phyloP scores from a whole-genome alignment of 495 filamentous ascomycete genomes.

The Evernia prunastri region DNA sequence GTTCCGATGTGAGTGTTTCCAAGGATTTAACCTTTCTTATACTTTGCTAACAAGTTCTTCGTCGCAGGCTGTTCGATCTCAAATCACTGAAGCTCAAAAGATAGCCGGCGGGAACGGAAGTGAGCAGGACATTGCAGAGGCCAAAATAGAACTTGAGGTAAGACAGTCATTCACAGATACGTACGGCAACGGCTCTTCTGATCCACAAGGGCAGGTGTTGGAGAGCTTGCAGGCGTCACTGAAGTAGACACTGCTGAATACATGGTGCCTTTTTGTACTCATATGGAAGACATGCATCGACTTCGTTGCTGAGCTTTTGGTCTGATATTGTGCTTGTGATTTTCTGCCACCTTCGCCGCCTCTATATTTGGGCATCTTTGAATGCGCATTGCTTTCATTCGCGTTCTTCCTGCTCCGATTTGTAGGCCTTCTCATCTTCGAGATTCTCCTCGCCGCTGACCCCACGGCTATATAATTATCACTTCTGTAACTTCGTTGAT shows the following conservation, averaged over 20 bases:
- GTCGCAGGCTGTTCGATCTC: conserved; percentile 54
- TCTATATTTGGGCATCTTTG: background rate
- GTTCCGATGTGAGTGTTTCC: conserved; percentile 55
- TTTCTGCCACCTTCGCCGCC: background rate
- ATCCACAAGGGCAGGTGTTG: conserved; percentile 45
- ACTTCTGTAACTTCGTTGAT: background rate
- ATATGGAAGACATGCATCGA: background rate
- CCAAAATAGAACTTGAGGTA: conserved; percentile 98
- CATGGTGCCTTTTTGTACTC: conserved; percentile 3
- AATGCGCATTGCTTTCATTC: background rate
- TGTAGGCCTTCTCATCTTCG: background rate
- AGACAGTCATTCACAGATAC: conserved; percentile 26
- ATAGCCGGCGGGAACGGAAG: conserved; percentile 83
- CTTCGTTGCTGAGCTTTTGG: background rate
- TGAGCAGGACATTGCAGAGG: conserved; percentile 96
- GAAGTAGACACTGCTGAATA: conserved; percentile 47
- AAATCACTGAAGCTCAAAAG: conserved; percentile 92
- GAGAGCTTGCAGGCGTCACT: conserved; percentile 69
- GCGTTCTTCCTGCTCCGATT: too few relatives aligned
- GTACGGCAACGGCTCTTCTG: conserved; percentile 9
- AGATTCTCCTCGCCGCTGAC: background rate
- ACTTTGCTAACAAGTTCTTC: background rate
- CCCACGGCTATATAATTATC: background rate
- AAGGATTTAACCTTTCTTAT: background rate
- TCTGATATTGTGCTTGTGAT: background rate